Evolutionary conservation across 805 yeast genomes (phyloP), one percentile per base, ranked within the genome.

Genomic region (Ogataea henricii): DNA sequence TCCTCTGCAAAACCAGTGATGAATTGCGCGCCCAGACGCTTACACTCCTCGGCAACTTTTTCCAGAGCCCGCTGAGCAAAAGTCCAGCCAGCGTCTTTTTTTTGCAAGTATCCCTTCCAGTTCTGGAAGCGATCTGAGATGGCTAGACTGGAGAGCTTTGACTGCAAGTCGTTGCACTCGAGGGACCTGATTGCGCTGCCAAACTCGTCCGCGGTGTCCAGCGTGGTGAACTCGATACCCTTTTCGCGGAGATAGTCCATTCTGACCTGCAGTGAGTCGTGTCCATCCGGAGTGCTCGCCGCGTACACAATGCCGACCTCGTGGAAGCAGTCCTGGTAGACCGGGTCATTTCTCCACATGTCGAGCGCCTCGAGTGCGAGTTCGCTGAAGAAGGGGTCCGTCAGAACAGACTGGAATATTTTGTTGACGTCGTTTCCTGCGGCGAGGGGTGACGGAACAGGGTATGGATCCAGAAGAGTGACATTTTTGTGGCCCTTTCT

Each of bases 81-180:
- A 0, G 68, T 59, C 73, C 73, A 70, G 23, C 75, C 75, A 58
- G 70, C 64, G 6, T 60, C 58, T 4, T 52, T 52, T 17, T 56
- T 51, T 38, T 67, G 71, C 43, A 51, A 48, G 48, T 60, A 68
- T 6, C 72, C 71, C 40, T 54, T 59, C 72, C 71, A 68, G 14
- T 57, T 55, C 26, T 47, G 38, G 45, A 65, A 56, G 42, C 60
- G 47, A 4, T 34, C n/a, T 13, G 17, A 13, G 18, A 47, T 12
- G 18, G 25, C 23, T 16, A 23, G 30, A 6, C 8, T 37, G 7
- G 14, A 16, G 6, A 25, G n/a, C 4, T 25, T 25, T 2, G 13
- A 14, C 9, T 14, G 21, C n/a, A 37, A 16, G n/a, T 23, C 18
- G 6, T 37, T 8, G 9, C 20, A 23, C 17, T 27, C 33, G 22